These are phyloP conservation scores for Suillus hirtellus DNA, from an alignment of 768 basidiomycete genomes.

Conservation along the genomic window DNA sequence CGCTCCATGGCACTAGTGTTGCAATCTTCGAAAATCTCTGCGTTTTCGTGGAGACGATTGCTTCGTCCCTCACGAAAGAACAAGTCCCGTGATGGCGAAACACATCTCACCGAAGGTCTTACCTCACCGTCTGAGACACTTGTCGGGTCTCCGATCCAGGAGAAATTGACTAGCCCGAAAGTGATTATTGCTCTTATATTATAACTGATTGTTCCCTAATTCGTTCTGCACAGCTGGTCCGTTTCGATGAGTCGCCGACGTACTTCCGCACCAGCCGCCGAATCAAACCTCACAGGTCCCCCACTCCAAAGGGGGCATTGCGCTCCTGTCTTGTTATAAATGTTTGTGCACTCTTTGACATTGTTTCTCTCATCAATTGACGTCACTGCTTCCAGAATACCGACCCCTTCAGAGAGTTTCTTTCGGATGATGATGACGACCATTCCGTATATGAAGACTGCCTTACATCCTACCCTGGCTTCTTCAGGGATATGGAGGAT, in stretches of 20 bases:
- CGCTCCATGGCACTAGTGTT: background rate
- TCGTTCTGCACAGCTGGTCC: conserved; percentile 20
- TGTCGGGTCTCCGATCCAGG: conserved; percentile 11
- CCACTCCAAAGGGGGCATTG: conserved; percentile 17
- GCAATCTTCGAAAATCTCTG: conserved; percentile 15
- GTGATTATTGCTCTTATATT: conserved; percentile 13
- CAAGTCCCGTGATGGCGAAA: background rate
- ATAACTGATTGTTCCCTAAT: background rate
- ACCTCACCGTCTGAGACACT: conserved; percentile 14
- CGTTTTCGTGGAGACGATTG: conserved; percentile 23
- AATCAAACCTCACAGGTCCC: conserved; percentile 18
- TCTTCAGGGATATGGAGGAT: conserved; percentile 21
- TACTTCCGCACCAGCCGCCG: conserved; percentile 23
- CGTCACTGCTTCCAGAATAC: conserved; percentile 17
- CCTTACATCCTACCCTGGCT: conserved; percentile 21
- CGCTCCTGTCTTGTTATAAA: conserved; percentile 32
- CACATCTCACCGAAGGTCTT: background rate
- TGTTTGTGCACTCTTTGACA: conserved; percentile 16
- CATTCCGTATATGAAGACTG: conserved; percentile 33
- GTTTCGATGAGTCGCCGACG: conserved; percentile 29
- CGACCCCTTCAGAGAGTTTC: background rate
- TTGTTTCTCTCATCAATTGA: conserved; percentile 6
- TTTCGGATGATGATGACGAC: conserved; percentile 18
- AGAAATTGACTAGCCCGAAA: conserved; percentile 18
- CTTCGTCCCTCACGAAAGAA: conserved; percentile 12